These are phyloP conservation scores for Verticillium nubilum DNA, from an alignment of 2,329 filamentous ascomycete genomes.

Conservation along the genomic window DNA sequence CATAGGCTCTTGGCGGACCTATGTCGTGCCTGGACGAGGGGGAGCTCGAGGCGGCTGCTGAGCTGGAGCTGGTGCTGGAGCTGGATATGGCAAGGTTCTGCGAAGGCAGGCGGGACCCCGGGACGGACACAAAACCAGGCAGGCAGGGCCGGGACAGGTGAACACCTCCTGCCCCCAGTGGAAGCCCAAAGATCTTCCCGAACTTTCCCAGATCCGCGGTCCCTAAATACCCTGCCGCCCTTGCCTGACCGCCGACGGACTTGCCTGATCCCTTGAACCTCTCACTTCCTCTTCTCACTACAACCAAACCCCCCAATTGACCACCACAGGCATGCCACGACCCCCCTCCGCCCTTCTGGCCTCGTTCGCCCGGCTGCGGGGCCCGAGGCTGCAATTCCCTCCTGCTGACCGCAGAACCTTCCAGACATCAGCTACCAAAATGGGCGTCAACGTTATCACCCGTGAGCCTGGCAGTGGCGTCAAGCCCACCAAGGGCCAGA, in stretches of 20 bases:
- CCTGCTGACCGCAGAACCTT: neutral
- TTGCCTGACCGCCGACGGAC: neutral
- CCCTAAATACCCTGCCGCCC: neutral
- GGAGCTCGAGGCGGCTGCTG: neutral
- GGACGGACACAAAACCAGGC: neutral
- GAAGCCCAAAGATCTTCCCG: conserved; percentile 1
- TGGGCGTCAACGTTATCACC: conserved; percentile 70
- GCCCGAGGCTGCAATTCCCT: neutral
- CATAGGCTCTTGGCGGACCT: neutral
- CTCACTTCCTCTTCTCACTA: neutral
- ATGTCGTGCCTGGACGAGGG: neutral
- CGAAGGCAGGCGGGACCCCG: too few species aligned
- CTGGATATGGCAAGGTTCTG: too few species aligned
- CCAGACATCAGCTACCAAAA: conserved; percentile 30
- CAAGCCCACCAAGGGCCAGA: conserved; percentile 61
- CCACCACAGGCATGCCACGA: neutral
- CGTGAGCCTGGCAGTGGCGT: conserved; percentile 56
- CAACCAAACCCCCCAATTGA: neutral
- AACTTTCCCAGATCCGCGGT: neutral
- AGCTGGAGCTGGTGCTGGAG: neutral
- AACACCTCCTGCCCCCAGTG: neutral
- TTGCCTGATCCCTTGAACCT: neutral
- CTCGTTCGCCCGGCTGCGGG: neutral
- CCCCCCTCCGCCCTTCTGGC: neutral
- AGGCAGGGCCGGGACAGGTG: neutral